These are phyloP conservation scores for Ilex asprella DNA, from an alignment of 257 asterid genomes.

Conservation along the genomic window DNA sequence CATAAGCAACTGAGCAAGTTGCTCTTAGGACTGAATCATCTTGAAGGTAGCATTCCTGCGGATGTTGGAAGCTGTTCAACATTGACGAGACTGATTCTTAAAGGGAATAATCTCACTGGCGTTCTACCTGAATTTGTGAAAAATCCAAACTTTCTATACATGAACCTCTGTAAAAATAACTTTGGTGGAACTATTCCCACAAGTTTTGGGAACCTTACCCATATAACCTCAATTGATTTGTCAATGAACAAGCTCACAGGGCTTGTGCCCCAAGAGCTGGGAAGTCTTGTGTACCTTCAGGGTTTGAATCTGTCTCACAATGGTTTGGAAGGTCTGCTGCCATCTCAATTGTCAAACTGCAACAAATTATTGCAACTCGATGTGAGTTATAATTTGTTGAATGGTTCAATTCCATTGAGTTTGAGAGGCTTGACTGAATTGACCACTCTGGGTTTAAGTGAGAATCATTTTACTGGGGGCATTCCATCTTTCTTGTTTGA, in stretches of 20 bases:
- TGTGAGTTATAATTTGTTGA: constrained; percentile 51
- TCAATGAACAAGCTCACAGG: constrained; percentile 57
- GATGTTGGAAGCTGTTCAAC: constrained; percentile 55
- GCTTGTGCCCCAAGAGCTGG: constrained; percentile 48
- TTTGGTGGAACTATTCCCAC: constrained; percentile 49
- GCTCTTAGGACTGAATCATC: constrained; percentile 47
- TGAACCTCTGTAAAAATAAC: constrained; percentile 56
- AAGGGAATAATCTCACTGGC: constrained; percentile 61
- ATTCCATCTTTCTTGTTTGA: constrained; percentile 43
- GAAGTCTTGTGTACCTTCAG: constrained; percentile 45
- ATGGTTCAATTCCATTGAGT: constrained; percentile 50
- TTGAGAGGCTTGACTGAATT: constrained; percentile 42
- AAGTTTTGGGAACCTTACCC: constrained; percentile 42
- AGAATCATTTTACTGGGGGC: constrained; percentile 47
- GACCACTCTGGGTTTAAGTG: constrained; percentile 49
- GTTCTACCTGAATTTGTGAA: constrained; percentile 49
- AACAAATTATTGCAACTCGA: constrained; percentile 42
- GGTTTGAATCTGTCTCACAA: constrained; percentile 55
- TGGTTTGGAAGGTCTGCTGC: constrained; percentile 43
- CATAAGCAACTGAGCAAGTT: constrained; percentile 53
- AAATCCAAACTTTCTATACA: constrained; percentile 32
- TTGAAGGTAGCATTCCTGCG: constrained; percentile 57
- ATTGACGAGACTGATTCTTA: constrained; percentile 55
- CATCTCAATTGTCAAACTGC: constrained; percentile 46
- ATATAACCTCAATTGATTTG: constrained; percentile 41